Percentiles rank a stretch among this genome's conserved stretches.
phyloP scores from a whole-genome alignment of 192 early-diverging fungal species.

The Gryganskiella cystojenkinii region DNA sequence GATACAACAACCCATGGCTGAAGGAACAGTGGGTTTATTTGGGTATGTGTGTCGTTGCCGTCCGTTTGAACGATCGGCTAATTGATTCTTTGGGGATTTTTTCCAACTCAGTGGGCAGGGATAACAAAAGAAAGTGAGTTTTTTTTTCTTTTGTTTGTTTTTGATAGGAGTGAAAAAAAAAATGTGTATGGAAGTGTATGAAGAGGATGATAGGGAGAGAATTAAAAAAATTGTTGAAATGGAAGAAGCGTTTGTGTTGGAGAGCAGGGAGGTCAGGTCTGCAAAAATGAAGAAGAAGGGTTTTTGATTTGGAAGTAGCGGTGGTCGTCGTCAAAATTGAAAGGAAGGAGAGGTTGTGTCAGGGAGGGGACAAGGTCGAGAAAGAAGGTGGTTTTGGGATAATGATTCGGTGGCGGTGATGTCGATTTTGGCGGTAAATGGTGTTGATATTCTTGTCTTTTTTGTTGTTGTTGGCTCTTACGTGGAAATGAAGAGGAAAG shows the following conservation, averaged over 20 bases:
- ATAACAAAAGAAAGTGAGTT: background rate
- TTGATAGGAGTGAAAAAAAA: background rate
- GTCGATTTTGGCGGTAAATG: too few relatives aligned
- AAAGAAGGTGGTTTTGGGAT: too few relatives aligned
- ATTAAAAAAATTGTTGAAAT: too few relatives aligned
- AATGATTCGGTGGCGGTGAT: too few relatives aligned
- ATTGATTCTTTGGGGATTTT: background rate
- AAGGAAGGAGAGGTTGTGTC: background rate
- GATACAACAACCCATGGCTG: slow-evolving; percentile 89
- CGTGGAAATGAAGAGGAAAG: background rate
- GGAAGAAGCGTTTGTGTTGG: background rate
- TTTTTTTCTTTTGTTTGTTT: too few relatives aligned
- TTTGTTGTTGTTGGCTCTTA: too few relatives aligned
- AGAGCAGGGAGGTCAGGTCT: background rate
- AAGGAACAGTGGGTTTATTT: too few relatives aligned
- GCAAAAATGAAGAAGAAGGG: background rate
- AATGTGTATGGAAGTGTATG: background rate
- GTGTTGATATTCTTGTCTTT: too few relatives aligned
- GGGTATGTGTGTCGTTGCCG: background rate
- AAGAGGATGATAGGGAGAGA: background rate
- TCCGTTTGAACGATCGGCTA: background rate
- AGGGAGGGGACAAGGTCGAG: too few relatives aligned
- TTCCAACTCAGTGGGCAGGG: background rate
- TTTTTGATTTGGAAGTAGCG: background rate
- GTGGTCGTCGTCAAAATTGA: background rate